These are phyloP conservation scores for Apocynum venetum DNA, from an alignment of 257 asterid genomes.

Conservation along the genomic window DNA sequence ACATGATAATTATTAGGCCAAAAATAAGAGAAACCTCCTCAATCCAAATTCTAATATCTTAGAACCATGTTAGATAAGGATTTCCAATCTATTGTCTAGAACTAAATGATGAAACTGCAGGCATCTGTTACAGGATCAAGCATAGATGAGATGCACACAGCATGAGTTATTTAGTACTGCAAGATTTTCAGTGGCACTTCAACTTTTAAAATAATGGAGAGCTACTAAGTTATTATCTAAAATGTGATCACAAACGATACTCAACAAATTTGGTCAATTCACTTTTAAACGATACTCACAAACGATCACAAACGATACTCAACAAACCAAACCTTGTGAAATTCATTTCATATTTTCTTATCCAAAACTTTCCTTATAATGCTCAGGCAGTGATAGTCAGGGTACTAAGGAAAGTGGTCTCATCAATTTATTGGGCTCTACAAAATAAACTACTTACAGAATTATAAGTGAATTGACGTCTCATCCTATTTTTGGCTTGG, in stretches of 20 bases:
- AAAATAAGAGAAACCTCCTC: too few relatives aligned
- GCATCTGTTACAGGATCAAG: neutral
- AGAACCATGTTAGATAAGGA: neutral
- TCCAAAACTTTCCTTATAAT: neutral
- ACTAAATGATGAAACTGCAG: neutral
- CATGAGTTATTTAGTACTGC: neutral
- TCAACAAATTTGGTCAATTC: neutral
- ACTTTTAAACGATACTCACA: neutral
- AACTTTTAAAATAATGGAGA: neutral
- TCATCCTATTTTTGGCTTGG: neutral
- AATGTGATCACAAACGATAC: too few relatives aligned
- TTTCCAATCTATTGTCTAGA: neutral
- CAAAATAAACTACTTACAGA: neutral
- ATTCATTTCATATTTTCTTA: neutral
- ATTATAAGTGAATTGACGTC: neutral
- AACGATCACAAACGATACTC: neutral
- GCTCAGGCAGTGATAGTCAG: neutral
- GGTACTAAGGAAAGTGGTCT: neutral
- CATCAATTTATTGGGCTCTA: neutral
- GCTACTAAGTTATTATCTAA: neutral
- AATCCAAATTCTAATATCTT: neutral
- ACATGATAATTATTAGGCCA: neutral
- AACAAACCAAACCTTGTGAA: neutral
- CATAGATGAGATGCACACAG: neutral
- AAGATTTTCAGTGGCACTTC: neutral